A percentile compares a stretch with the other conserved stretches of the same genome.
Evolutionary conservation across 768 basidiomycete genomes (phyloP).

Genomic region (Tricholoma hemisulphureum): DNA sequence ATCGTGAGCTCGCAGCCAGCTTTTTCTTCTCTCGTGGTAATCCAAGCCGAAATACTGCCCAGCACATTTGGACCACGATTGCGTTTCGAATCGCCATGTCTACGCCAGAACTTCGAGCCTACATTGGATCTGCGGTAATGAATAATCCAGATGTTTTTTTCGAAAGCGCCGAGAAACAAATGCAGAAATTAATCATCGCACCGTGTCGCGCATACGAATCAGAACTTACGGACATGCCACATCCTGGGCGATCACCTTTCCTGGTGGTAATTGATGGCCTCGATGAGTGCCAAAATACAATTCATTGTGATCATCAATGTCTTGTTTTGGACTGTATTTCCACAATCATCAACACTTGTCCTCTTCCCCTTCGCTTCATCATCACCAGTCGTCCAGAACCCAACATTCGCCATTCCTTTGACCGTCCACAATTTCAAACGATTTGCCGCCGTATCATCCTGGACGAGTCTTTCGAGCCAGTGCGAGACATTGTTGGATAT

Average conservation of each 20-base stretch:
- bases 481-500: neutral
- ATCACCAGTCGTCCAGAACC: conserved; percentile 29
- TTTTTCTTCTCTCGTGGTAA: conserved; percentile 34
- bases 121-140: conserved; percentile 7
- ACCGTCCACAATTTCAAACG: neutral
- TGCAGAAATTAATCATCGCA: conserved; percentile 11
- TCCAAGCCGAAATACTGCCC: conserved; percentile 19
- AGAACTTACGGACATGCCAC: neutral
- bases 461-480: neutral
- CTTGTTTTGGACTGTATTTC: conserved; percentile 12
- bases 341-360: neutral
- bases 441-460: neutral
- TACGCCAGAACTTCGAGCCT: neutral
- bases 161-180: conserved; percentile 10
- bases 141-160: conserved; percentile 10
- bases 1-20: conserved; percentile 22
- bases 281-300: conserved; percentile 27
- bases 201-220: neutral
- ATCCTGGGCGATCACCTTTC: neutral
- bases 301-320: conserved; percentile 5
- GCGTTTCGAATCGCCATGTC: conserved; percentile 21
- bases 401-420: conserved; percentile 15
- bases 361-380: conserved; percentile 21
- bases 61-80: conserved; percentile 26
- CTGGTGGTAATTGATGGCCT: conserved; percentile 26